These are phyloP conservation scores for Gillenia trifoliata DNA, from an alignment of 306 rosid genomes.

Conservation along the genomic window DNA sequence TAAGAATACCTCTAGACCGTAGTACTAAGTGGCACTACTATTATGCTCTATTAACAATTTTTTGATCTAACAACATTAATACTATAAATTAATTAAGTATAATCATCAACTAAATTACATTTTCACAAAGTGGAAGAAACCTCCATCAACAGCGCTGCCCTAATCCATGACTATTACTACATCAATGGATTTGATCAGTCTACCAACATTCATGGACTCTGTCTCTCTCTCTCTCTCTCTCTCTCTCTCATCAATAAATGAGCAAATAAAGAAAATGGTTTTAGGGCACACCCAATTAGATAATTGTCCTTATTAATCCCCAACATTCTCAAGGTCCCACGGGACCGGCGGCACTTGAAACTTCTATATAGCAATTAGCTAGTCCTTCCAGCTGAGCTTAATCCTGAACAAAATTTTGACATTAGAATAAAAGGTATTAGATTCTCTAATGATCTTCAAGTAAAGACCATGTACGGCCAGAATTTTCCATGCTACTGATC, in stretches of 20 bases:
- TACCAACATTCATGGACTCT: constrained; percentile 1
- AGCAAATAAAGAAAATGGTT: neutral
- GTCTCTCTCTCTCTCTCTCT: constrained; percentile 3
- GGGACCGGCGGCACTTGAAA: constrained; percentile 33
- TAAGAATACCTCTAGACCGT: no score
- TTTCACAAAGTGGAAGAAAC: constrained; percentile 28
- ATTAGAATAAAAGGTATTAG: constrained; percentile 21
- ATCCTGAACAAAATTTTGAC: neutral
- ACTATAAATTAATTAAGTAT: constrained; percentile 9
- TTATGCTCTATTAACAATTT: neutral
- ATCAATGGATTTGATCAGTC: constrained; percentile 6
- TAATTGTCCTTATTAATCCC: constrained; percentile 15
- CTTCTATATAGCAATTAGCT: constrained; percentile 27
- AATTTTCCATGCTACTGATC: neutral
- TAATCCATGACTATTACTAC: constrained; percentile 10
- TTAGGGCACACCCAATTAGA: constrained; percentile 20
- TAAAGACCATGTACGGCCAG: neutral
- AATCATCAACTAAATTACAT: constrained; percentile 13
- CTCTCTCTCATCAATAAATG: neutral
- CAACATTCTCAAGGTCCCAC: constrained; percentile 46
- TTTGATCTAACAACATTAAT: neutral
- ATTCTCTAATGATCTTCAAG: constrained; percentile 14
- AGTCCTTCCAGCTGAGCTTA: constrained; percentile 28
- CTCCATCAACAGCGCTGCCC: constrained; percentile 13
- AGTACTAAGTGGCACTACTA: no score